Base-by-base conservation (phyloP, 768 basidiomycete species). In the Cystobasidiopsis lactophilus region DNA sequence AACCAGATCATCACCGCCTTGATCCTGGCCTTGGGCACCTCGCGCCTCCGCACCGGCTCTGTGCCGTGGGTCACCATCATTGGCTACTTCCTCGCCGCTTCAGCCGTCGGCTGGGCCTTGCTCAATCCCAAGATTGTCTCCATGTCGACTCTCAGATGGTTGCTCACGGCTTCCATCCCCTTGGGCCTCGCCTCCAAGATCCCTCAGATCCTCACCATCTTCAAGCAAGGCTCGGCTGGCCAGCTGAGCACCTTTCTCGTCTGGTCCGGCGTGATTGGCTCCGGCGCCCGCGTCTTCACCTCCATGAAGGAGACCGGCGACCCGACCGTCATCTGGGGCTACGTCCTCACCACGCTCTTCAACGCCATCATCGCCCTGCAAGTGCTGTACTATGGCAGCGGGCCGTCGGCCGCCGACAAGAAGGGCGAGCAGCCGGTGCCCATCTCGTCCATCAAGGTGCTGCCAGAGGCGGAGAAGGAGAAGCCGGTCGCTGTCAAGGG, bases 221-320 rank as follows among this genome's bases (percentile, higher is more conserved):
- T 75, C 52, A 75, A 74, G 41, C 71, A 76, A 3, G 67, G 72
- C 46, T 83, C 80, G 5, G 96, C 93, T 0, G 93, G 93, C 11
- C 86, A 95, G 62, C 80, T 98, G 39, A 89, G 85, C 11, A 77
- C 85, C 0, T 84, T 98, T 63, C 86, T 88, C 24, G 85, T 96
- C 35, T 69, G 84, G 61, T 75, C 85, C 48, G 85, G 91, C 58
- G 75, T 96, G 37, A 73, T 72, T 1, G 91, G 93, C 23, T 93
- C 88, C 66, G 70, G 85, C 35, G 93, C 91, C 0, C 73, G 93
- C 41, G 70, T 96, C 16, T 96, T 88, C 72, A 98, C 93, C 5
- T 95, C 86, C 13, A 74, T 78, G 10, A 80, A 80, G 30, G 91
- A 96, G 66, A 79, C 93, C 52, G 76, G 78, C 48, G 93, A 96